Conservation (phyloP, 148 eudicot species). For the Chenopodium formosanum region DNA sequence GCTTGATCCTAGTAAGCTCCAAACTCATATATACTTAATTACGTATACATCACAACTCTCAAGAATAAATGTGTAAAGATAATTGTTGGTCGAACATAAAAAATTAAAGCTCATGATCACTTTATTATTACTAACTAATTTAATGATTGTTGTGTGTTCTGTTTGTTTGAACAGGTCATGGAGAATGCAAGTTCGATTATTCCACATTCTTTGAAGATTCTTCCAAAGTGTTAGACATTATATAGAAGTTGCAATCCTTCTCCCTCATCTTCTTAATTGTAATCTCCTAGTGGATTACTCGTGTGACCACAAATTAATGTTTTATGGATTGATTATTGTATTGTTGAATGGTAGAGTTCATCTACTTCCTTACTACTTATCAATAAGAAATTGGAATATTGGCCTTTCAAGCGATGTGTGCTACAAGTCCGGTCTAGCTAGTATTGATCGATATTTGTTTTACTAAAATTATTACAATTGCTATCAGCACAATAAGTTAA, state of each 20-base stretch:
- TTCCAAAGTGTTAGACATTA: background rate
- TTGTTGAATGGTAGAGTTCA: too few relatives aligned
- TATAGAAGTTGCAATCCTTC: background rate
- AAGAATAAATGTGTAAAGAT: too few relatives aligned
- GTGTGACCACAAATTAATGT: background rate
- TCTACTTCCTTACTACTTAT: too few relatives aligned
- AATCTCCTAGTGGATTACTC: too few relatives aligned
- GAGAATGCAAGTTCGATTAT: constrained; percentile 45
- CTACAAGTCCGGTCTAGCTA: too few relatives aligned
- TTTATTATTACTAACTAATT: background rate
- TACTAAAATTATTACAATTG: too few relatives aligned
- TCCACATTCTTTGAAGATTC: background rate
- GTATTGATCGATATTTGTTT: too few relatives aligned
- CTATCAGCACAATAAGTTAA: too few relatives aligned
- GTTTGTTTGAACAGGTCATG: constrained; percentile 39
- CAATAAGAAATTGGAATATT: too few relatives aligned
- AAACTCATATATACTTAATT: background rate
- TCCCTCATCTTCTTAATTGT: background rate
- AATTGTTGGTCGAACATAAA: background rate
- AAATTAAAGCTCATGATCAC: too few relatives aligned
- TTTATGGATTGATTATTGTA: background rate
- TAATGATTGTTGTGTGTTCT: background rate
- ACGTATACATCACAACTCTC: too few relatives aligned
- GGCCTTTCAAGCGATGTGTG: too few relatives aligned
- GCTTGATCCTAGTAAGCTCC: constrained; percentile 60